These are phyloP conservation scores for Colletotrichum camelliae DNA, from an alignment of 2,329 filamentous ascomycete species.

Conservation along the genomic window DNA sequence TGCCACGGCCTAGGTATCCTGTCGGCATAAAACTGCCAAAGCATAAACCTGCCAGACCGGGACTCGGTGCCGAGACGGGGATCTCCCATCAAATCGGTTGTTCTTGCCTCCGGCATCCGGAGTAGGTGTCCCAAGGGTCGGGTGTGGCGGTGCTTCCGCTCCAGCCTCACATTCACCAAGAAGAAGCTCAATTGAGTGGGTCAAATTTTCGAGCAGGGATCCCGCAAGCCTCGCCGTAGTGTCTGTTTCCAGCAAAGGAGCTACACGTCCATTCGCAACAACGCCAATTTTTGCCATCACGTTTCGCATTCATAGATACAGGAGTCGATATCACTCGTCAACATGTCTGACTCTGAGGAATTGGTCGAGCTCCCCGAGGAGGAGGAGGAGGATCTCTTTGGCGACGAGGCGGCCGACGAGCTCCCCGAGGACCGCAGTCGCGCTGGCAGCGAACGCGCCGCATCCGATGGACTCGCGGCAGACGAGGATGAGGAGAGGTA, in stretches of 20 bases:
- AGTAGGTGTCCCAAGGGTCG: background rate
- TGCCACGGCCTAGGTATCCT: background rate
- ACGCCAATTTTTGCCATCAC: background rate
- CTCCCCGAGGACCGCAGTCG: conserved; percentile 63
- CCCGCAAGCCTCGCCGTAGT: conserved; percentile 7
- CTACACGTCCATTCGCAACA: background rate
- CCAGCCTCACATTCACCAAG: conserved; percentile 2
- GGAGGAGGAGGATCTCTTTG: conserved; percentile 67
- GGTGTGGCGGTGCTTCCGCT: conserved; percentile 9
- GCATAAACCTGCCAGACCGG: background rate
- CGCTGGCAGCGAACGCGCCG: conserved; percentile 66
- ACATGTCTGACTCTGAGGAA: conserved; percentile 64
- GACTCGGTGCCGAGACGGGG: background rate
- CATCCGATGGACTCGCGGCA: conserved; percentile 52
- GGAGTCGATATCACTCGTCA: background rate
- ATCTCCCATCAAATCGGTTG: background rate
- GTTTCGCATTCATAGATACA: background rate
- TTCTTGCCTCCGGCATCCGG: background rate
- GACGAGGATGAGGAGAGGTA: conserved; percentile 50
- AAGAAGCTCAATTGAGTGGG: background rate
- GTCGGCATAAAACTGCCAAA: background rate
- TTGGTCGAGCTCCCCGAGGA: conserved; percentile 55
- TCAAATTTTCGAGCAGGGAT: conserved; percentile 9
- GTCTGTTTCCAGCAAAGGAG: background rate
- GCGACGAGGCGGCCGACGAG: conserved; percentile 62